These are phyloP conservation scores for Brassica carinata DNA, from an alignment of 345 rosid genomes.

Conservation along the genomic window DNA sequence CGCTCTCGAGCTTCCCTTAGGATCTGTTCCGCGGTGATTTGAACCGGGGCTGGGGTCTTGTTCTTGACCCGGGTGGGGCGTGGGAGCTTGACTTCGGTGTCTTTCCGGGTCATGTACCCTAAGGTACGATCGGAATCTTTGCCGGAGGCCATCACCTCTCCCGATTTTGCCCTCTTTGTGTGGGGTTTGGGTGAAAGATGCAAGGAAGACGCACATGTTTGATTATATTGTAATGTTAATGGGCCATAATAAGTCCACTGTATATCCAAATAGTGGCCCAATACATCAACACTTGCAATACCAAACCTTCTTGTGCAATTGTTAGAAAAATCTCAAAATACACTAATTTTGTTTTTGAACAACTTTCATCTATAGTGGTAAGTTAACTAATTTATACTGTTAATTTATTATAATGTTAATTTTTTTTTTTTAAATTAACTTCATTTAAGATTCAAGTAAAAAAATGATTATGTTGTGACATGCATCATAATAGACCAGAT, in stretches of 20 bases:
- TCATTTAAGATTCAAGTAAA: too few relatives aligned
- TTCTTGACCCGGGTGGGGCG: background rate
- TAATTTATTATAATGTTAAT: too few relatives aligned
- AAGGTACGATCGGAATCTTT: background rate
- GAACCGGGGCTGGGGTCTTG: background rate
- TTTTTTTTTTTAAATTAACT: too few relatives aligned
- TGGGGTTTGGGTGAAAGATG: background rate
- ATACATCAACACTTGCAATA: background rate
- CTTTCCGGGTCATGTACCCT: background rate
- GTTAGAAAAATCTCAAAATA: background rate
- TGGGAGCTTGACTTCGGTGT: background rate
- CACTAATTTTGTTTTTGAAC: too few relatives aligned
- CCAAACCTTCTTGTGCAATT: background rate
- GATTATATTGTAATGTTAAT: background rate
- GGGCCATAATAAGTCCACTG: background rate
- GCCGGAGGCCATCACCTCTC: background rate
- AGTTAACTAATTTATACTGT: too few relatives aligned
- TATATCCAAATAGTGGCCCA: background rate
- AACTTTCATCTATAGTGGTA: too few relatives aligned
- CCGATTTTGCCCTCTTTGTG: background rate
- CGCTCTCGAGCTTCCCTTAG: slow-evolving; percentile 8
- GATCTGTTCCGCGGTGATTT: slow-evolving; percentile 11
- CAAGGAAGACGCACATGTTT: background rate
- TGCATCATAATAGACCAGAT: too few relatives aligned
- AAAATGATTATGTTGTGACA: too few relatives aligned